Conservation (phyloP, 768 basidiomycete species). For the Hemileccinum impolitum region DNA sequence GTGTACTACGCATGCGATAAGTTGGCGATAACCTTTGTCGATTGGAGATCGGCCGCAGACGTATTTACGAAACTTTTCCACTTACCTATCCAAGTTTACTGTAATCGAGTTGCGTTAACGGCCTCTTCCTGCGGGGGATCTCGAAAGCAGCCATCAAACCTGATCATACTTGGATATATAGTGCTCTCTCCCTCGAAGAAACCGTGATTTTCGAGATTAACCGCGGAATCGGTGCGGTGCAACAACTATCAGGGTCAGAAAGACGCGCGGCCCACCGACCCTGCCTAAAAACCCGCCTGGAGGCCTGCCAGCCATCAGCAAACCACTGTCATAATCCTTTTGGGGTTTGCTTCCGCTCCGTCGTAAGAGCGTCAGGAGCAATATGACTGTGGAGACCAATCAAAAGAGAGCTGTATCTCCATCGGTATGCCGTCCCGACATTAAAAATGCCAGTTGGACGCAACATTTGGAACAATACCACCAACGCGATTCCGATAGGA, state of each 20-base stretch:
- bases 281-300: no score
- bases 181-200: slow-evolving; percentile 12
- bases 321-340: slow-evolving; percentile 1
- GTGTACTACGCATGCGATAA: slow-evolving; percentile 23
- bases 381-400: slow-evolving; percentile 3
- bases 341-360: slow-evolving; percentile 15
- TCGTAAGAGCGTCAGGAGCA: slow-evolving; percentile 1
- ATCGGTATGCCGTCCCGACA: slow-evolving; percentile 25
- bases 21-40: slow-evolving; percentile 37
- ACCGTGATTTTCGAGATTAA: slow-evolving; percentile 25
- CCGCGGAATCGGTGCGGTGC: slow-evolving; percentile 13
- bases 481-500: slow-evolving; percentile 11
- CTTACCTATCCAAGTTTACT: slow-evolving; percentile 9
- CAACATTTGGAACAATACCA: slow-evolving; percentile 10
- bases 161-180: slow-evolving; percentile 7
- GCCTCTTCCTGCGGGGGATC: slow-evolving; percentile 14
- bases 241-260: not conserved
- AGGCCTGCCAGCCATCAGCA: slow-evolving; percentile 1
- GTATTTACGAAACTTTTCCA: slow-evolving; percentile 18
- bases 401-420: slow-evolving; percentile 1
- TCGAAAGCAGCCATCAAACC: slow-evolving; percentile 20
- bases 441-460: slow-evolving; percentile 10
- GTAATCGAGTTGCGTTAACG: slow-evolving; percentile 11
- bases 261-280: no score
- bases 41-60: slow-evolving; percentile 19